Evolutionary conservation across 306 rosid genomes (phyloP).

Genomic region (Hippophae tibetana): DNA sequence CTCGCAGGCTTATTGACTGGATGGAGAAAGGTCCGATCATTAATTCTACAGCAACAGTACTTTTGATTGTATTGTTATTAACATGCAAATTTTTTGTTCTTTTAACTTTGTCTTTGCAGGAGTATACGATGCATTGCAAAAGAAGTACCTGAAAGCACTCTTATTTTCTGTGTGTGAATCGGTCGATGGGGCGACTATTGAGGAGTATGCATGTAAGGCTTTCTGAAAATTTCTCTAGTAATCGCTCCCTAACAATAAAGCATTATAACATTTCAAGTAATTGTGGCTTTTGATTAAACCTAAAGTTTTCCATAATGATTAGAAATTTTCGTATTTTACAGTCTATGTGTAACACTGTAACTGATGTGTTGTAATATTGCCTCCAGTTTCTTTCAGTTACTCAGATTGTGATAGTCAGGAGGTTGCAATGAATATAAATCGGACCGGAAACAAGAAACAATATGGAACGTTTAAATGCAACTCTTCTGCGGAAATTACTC

Average conservation of each 20-base stretch:
- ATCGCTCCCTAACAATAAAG: not conserved
- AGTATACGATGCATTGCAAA: slow-evolving; percentile 79
- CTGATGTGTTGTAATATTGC: slow-evolving; percentile 5
- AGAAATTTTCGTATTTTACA: no score
- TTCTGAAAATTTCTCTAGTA: not conserved
- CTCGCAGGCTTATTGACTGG: slow-evolving; percentile 92
- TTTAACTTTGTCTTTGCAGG: slow-evolving; percentile 34
- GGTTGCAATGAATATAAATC: slow-evolving; percentile 73
- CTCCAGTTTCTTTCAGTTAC: slow-evolving; percentile 80
- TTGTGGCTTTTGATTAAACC: no score
- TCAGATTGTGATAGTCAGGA: slow-evolving; percentile 70
- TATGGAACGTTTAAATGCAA: slow-evolving; percentile 70
- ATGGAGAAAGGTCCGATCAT: slow-evolving; percentile 72
- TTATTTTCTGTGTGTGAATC: slow-evolving; percentile 74
- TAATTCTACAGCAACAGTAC: slow-evolving; percentile 5
- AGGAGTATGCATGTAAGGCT: slow-evolving; percentile 87
- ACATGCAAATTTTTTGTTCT: not conserved
- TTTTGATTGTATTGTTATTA: not conserved
- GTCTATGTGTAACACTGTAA: not conserved
- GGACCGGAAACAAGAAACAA: slow-evolving; percentile 68
- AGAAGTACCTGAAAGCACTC: slow-evolving; percentile 79
- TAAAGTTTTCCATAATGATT: no score
- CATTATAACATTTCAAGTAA: no score
- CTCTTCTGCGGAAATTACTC: slow-evolving; percentile 72
- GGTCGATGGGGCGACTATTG: slow-evolving; percentile 87